phyloP scores from a whole-genome alignment of 352 stramenopile genomes.

The Plasmopara halstedii region DNA sequence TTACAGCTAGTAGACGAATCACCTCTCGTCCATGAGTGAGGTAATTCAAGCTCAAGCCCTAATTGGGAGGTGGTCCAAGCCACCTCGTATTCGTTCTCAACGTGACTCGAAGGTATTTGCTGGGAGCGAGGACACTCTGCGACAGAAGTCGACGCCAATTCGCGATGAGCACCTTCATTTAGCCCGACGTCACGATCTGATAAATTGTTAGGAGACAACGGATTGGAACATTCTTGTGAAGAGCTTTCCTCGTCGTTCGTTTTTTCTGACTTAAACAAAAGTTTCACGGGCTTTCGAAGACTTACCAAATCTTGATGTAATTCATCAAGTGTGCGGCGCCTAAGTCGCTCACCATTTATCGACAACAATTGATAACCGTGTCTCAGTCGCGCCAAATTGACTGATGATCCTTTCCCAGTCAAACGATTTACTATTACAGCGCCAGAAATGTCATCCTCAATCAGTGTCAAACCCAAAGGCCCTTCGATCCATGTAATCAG shows the following conservation, averaged over 20 bases:
- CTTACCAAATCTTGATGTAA: conserved; percentile 26
- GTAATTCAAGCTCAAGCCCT: conserved; percentile 24
- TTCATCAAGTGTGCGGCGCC: conserved; percentile 20
- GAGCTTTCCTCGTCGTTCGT: conserved; percentile 9
- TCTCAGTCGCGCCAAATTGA: conserved; percentile 31
- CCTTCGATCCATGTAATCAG: conserved; percentile 45
- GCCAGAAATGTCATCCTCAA: conserved; percentile 41
- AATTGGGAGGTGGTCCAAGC: conserved; percentile 19
- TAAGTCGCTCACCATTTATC: conserved; percentile 39
- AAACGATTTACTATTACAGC: conserved; percentile 52
- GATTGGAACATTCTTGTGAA: conserved; percentile 4
- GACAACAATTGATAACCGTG: conserved; percentile 40
- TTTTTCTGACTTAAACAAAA: conserved; percentile 30
- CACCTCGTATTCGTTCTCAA: conserved; percentile 24
- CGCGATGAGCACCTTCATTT: conserved; percentile 5
- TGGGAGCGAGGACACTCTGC: conserved; percentile 1
- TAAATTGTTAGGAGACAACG: neutral
- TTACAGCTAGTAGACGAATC: neutral
- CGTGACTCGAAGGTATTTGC: conserved; percentile 1
- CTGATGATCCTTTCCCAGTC: conserved; percentile 48
- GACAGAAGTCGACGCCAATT: conserved; percentile 2
- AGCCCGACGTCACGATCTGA: neutral
- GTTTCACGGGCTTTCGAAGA: conserved; percentile 35
- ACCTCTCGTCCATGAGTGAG: neutral
- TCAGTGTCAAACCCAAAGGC: conserved; percentile 42